A percentile compares a stretch with the other conserved stretches of the same genome.
phyloP scores from a whole-genome alignment of 2,329 filamentous ascomycete species.

The Pyrenophora tritici-repentis region DNA sequence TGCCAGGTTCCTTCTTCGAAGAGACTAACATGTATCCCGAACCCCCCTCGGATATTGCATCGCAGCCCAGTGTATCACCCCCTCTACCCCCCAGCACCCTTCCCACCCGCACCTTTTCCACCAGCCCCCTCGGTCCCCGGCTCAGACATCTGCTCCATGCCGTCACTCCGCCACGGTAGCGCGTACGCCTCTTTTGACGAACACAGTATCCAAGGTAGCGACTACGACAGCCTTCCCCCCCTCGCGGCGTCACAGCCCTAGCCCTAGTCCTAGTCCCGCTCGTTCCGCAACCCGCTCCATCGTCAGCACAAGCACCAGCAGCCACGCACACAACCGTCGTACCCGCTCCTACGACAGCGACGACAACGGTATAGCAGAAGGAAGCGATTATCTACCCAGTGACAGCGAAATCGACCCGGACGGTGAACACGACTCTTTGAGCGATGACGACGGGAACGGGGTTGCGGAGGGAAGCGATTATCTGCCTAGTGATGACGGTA shows the following conservation, averaged over 20 bases:
- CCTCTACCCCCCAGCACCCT: neutral
- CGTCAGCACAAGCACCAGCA: no score
- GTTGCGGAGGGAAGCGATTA: neutral
- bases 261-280: no score
- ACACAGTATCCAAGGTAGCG: neutral
- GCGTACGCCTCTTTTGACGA: no score
- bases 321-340: no score
- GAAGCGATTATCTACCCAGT: conserved; percentile 1
- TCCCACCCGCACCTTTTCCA: neutral
- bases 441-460: neutral
- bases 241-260: neutral
- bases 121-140: neutral
- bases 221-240: neutral
- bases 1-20: neutral
- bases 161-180: neutral
- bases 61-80: conserved; percentile 2
- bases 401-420: conserved; percentile 1
- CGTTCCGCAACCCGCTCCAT: no score
- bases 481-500: neutral
- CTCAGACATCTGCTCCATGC: no score
- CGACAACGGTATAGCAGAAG: conserved; percentile 8
- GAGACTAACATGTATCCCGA: neutral
- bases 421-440: conserved; percentile 2
- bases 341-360: neutral
- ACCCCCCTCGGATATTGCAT: conserved; percentile 5